phyloP scores from a whole-genome alignment of 176 grass and related monocot genomes.

The Microstegium vimineum region DNA sequence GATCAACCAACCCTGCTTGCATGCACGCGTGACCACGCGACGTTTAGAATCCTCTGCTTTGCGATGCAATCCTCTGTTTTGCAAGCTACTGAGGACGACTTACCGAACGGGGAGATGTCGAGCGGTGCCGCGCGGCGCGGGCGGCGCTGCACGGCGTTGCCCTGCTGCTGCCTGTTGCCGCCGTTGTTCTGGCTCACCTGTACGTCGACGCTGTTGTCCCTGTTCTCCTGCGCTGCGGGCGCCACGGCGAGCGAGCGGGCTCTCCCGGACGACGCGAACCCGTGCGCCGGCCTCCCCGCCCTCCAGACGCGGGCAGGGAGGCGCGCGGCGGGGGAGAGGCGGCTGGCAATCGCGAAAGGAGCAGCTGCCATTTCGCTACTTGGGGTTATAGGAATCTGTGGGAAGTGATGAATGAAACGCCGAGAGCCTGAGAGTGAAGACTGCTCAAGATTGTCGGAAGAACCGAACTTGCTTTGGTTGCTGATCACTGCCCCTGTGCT shows the following conservation, averaged over 20 bases:
- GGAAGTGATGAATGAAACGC: not conserved
- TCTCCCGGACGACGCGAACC: slow-evolving; percentile 2
- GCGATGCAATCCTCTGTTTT: not conserved
- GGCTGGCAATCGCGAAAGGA: slow-evolving; percentile 52
- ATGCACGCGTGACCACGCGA: not conserved
- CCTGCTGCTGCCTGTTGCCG: slow-evolving; percentile 11
- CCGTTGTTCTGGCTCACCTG: slow-evolving; percentile 40
- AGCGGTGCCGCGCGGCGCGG: slow-evolving; percentile 28
- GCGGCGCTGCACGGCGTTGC: slow-evolving; percentile 39
- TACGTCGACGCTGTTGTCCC: slow-evolving; percentile 56
- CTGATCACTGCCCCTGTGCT: not conserved
- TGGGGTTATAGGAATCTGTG: not conserved
- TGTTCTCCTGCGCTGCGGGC: slow-evolving; percentile 48
- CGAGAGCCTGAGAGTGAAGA: not conserved
- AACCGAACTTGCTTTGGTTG: not conserved
- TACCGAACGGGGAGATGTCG: slow-evolving; percentile 65
- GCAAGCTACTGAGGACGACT: not conserved
- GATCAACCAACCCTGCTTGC: slow-evolving; percentile 51
- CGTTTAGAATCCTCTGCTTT: not conserved
- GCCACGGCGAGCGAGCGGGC: slow-evolving; percentile 32
- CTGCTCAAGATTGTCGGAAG: not conserved
- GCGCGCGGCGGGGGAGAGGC: slow-evolving; percentile 35
- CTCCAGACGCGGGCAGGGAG: slow-evolving; percentile 35
- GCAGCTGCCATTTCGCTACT: slow-evolving; percentile 37
- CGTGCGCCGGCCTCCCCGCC: not conserved